Base-by-base conservation (phyloP, 176 grass and related monocot species). In the Aegilops sharonensis region DNA sequence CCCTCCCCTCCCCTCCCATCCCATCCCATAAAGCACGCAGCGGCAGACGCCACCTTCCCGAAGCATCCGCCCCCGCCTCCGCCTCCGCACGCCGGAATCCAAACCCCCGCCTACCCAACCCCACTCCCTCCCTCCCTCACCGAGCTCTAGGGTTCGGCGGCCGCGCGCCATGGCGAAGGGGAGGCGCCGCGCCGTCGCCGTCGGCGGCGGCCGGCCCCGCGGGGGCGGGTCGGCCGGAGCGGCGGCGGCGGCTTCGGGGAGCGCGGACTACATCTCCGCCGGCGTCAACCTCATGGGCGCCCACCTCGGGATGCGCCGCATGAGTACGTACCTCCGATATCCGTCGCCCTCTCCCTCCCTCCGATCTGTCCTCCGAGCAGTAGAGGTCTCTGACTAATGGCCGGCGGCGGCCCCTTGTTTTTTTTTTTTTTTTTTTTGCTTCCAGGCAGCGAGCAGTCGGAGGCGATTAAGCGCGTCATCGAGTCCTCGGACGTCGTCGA, bases 311-410 rank as follows among this genome's bases (percentile, higher is more conserved):
- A 32, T 56, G 73, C 31, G 15, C 73, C 47, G 47, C 1, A 54
- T 77, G 73, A 77, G 73, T 77, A 70, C 66, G 66, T 65, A 7
- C 30, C 62, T 29, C 68, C 68, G 35, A 40, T 37, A 70, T n/a
- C 68, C 36, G 34, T 24, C 6, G 9, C 21, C 21, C 21, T 24
- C 1, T 21, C 21, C 6, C 13, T 54, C 8, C n/a, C 11, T 29
- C 42, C 25, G 45, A 76, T 54, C 73, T 15, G 73, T 20, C 72
- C 42, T 52, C 72, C 42, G 13, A 0, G 12, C 3, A 43, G 9
- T 11, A 3, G 6, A 50, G n/a, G 71, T 50, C 42, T 5, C 72
- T 75, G 30, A 48, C 13, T 31, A 31, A 31, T 31, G 24, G 13
- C 43, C 14, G 5, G 48, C 15, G 50, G 50, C 1, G 52, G 1